A percentile compares a stretch with the other conserved stretches of the same genome.
Conservation (phyloP, 2,329 filamentous ascomycete genomes). For the Grosmannia serpens region DNA sequence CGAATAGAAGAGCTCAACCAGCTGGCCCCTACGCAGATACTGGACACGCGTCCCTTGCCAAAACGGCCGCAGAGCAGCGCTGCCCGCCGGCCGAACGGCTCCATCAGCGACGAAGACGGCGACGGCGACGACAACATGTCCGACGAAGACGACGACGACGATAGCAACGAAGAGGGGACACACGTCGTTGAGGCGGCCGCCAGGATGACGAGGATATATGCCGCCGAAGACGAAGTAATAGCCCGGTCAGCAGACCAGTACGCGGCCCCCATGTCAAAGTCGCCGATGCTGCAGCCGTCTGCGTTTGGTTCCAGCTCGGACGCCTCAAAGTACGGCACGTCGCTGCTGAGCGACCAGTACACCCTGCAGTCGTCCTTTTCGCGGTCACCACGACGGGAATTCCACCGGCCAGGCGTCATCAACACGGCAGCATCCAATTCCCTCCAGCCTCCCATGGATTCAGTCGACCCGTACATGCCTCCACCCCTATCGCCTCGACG, state of each 20-base stretch:
- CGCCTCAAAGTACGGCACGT: conserved; percentile 16
- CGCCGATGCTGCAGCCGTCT: conserved; percentile 15
- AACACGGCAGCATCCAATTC: conserved; percentile 4
- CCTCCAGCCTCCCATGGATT: conserved; percentile 34
- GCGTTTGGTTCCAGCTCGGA: conserved; percentile 15
- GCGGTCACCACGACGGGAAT: conserved; percentile 31
- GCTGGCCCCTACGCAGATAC: conserved; percentile 44
- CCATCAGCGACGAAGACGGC: conserved; percentile 15
- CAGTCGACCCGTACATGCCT: conserved; percentile 52
- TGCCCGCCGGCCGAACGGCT: conserved; percentile 10
- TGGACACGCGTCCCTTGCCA: conserved; percentile 65
- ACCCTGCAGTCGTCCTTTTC: conserved; percentile 44
- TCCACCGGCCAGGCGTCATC: conserved; percentile 16
- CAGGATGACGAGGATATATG: conserved; percentile 37
- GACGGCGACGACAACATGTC: conserved; percentile 19
- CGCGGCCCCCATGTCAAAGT: conserved; percentile 14
- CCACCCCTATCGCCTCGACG: conserved; percentile 59
- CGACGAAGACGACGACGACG: conserved; percentile 13
- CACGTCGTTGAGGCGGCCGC: conserved; percentile 29
- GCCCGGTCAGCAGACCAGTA: conserved; percentile 15
- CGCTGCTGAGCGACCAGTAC: conserved; percentile 21
- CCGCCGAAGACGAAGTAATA: conserved; percentile 20
- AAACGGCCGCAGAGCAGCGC: conserved; percentile 47
- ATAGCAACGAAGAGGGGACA: conserved; percentile 7
- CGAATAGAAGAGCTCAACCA: conserved; percentile 79